These are phyloP conservation scores for Capsicum pubescens DNA, from an alignment of 257 asterid genomes.

Conservation along the genomic window DNA sequence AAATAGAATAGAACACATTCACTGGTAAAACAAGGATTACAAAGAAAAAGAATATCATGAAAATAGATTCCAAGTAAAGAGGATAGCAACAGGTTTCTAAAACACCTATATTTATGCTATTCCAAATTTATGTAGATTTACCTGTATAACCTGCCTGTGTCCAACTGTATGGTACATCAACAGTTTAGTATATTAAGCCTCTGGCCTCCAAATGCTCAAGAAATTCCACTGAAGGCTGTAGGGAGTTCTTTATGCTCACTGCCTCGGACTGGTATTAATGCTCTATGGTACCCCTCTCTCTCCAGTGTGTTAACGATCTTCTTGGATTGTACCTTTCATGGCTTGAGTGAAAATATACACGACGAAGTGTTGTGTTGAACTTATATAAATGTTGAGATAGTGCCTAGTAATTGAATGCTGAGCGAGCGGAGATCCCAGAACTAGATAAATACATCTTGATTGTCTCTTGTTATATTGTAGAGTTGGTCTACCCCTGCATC, in stretches of 20 bases:
- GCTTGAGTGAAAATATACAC: background rate
- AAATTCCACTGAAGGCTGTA: background rate
- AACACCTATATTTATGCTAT: background rate
- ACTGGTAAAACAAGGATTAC: background rate
- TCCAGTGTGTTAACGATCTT: too few species aligned
- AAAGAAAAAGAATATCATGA: background rate
- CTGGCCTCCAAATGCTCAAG: background rate
- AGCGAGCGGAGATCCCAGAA: background rate
- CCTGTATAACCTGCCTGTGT: background rate
- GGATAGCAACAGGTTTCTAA: background rate
- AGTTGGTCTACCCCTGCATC: background rate
- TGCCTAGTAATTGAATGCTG: background rate
- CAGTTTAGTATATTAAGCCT: background rate
- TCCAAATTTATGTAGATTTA: background rate
- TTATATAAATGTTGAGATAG: background rate
- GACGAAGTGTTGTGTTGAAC: background rate
- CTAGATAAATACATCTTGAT: background rate
- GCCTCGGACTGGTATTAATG: too few species aligned
- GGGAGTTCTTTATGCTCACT: background rate
- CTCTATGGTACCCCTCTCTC: too few species aligned
- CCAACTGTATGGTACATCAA: background rate
- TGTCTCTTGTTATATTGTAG: background rate
- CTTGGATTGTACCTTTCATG: background rate
- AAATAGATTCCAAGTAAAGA: background rate
- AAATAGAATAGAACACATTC: background rate